phyloP scores from a whole-genome alignment of 306 rosid genomes.

The Malus fusca region DNA sequence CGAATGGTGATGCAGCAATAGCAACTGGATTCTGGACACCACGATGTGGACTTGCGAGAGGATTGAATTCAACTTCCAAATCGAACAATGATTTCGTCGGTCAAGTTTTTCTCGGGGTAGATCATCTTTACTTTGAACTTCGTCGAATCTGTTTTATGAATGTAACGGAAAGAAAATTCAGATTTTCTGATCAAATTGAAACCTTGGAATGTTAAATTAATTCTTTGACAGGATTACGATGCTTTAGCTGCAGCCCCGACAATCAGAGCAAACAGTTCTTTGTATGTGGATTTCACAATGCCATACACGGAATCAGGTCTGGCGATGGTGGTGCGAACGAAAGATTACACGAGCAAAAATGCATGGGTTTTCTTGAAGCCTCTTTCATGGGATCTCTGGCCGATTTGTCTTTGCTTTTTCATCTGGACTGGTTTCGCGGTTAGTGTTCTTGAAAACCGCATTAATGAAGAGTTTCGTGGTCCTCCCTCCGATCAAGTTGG shows the following conservation, averaged over 20 bases:
- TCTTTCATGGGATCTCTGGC: constrained; percentile 34
- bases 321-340: constrained; percentile 27
- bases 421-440: constrained; percentile 35
- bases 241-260: constrained; percentile 12
- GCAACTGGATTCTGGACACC: constrained; percentile 46
- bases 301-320: constrained; percentile 46
- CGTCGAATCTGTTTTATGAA: too few relatives aligned
- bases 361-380: constrained; percentile 45
- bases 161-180: too few relatives aligned
- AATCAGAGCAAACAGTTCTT: constrained; percentile 24
- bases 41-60: constrained; percentile 17
- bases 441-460: constrained; percentile 37
- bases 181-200: too few relatives aligned
- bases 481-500: constrained; percentile 33
- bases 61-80: constrained; percentile 2
- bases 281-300: constrained; percentile 31
- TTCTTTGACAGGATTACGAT: not conserved
- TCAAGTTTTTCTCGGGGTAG: constrained; percentile 44
- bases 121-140: not conserved
- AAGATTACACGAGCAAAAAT: constrained; percentile 11
- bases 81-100: constrained; percentile 13
- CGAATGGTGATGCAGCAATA: constrained; percentile 20
- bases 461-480: constrained; percentile 31
- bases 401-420: constrained; percentile 18
- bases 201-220: not conserved